These are phyloP conservation scores for Yarrowia sp. DNA, from an alignment of 805 yeast genomes.

Conservation along the genomic window DNA sequence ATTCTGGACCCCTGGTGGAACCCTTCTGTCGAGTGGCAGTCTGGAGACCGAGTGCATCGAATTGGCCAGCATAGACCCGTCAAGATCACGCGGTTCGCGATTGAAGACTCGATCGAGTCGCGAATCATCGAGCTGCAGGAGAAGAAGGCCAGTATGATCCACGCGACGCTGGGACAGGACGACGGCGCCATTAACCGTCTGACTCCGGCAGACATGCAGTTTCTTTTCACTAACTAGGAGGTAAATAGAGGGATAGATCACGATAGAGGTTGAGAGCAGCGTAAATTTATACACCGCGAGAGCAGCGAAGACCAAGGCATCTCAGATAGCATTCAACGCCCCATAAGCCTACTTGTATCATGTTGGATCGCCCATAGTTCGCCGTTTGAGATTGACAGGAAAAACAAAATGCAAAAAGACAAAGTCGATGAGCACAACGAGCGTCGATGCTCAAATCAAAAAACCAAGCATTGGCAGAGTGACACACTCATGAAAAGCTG, in stretches of 20 bases:
- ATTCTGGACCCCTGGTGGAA: slow-evolving; percentile 99
- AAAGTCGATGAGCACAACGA: neutral
- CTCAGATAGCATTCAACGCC: too few relatives aligned
- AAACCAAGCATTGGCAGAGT: too few relatives aligned
- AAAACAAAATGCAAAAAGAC: neutral
- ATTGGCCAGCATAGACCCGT: slow-evolving; percentile 96
- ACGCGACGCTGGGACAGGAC: slow-evolving; percentile 92
- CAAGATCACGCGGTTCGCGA: slow-evolving; percentile 84
- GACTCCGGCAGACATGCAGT: slow-evolving; percentile 93
- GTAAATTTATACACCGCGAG: too few relatives aligned
- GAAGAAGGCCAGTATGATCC: slow-evolving; percentile 96
- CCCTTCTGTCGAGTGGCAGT: slow-evolving; percentile 97
- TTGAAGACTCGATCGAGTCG: slow-evolving; percentile 95
- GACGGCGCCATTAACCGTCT: slow-evolving; percentile 84
- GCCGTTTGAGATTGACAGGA: too few relatives aligned
- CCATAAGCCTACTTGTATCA: too few relatives aligned
- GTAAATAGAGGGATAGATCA: neutral
- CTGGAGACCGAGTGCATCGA: slow-evolving; percentile 96
- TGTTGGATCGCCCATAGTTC: too few relatives aligned
- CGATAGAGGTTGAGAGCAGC: neutral
- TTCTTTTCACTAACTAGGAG: slow-evolving; percentile 76
- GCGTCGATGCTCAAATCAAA: too few relatives aligned
- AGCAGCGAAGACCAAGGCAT: too few relatives aligned
- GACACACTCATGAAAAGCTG: too few relatives aligned
- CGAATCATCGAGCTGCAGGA: slow-evolving; percentile 95